A percentile compares a stretch with the other conserved stretches of the same genome.
These are phyloP conservation scores for Flueggea neowawraea DNA, from an alignment of 441 rosid genomes.

Conservation along the genomic window DNA sequence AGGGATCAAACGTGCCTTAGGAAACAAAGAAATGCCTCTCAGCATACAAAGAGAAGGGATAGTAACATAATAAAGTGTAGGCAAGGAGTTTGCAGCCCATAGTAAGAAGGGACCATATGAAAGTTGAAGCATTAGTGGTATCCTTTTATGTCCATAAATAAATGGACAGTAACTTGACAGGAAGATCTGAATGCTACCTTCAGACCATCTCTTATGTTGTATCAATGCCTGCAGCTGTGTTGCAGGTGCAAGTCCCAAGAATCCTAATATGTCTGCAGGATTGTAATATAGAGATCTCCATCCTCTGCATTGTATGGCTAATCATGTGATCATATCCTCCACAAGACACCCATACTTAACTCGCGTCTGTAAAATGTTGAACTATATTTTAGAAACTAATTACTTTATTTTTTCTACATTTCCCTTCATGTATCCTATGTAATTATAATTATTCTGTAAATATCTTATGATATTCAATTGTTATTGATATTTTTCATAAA, in stretches of 20 bases:
- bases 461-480: no score
- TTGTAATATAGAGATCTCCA: constrained; percentile 23
- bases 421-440: no score
- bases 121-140: constrained; percentile 20
- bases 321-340: constrained; percentile 31
- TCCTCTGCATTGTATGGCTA: constrained; percentile 25
- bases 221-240: constrained; percentile 20
- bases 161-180: constrained; percentile 25
- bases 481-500: no score
- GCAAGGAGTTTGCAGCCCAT: constrained; percentile 19
- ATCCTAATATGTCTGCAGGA: constrained; percentile 20
- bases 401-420: no score
- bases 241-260: constrained; percentile 26
- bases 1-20: constrained; percentile 15
- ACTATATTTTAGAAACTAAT: no score
- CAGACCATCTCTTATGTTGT: constrained; percentile 36
- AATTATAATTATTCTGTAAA: no score
- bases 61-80: constrained; percentile 22
- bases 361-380: no score
- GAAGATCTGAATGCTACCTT: constrained; percentile 30
- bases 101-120: constrained; percentile 9
- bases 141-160: constrained; percentile 12
- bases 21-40: constrained; percentile 23
- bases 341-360: constrained; percentile 27
- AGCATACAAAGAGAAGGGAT: constrained; percentile 26